phyloP scores from a whole-genome alignment of 441 rosid species.

The Rhodomyrtus psidioides region DNA sequence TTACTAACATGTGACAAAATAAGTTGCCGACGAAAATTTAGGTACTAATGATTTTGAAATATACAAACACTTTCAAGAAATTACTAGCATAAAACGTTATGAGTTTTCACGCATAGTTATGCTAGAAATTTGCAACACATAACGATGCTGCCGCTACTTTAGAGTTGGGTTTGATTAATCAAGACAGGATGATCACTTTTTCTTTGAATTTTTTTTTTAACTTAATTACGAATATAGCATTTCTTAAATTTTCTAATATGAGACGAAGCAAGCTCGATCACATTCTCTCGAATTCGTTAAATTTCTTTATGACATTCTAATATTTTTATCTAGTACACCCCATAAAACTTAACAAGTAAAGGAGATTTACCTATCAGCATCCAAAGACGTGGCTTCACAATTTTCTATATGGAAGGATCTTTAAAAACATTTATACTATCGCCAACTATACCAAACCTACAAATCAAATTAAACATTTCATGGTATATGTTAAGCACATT shows the following conservation, averaged over 20 bases:
- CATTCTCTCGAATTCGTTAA: no score
- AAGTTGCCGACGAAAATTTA: not conserved
- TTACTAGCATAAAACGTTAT: no score
- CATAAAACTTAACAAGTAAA: not conserved
- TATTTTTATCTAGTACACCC: not conserved
- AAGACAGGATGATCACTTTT: no score
- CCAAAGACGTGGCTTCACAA: not conserved
- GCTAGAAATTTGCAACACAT: not conserved
- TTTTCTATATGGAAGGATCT: not conserved
- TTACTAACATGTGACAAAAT: not conserved
- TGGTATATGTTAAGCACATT: not conserved
- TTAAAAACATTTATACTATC: not conserved
- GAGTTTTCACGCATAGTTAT: not conserved
- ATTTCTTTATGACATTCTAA: no score
- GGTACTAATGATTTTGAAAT: not conserved
- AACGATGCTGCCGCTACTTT: no score
- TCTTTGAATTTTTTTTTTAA: no score
- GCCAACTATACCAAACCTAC: no score
- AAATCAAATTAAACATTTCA: no score
- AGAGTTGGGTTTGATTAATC: no score
- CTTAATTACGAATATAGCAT: no score
- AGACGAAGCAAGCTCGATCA: no score
- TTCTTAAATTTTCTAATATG: no score
- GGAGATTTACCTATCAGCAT: not conserved
- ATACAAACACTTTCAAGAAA: not conserved